A percentile compares a stretch with the other conserved stretches of the same genome.
phyloP scores from a whole-genome alignment of 192 early-diverging fungal species.

The Chytriomyces confervae region DNA sequence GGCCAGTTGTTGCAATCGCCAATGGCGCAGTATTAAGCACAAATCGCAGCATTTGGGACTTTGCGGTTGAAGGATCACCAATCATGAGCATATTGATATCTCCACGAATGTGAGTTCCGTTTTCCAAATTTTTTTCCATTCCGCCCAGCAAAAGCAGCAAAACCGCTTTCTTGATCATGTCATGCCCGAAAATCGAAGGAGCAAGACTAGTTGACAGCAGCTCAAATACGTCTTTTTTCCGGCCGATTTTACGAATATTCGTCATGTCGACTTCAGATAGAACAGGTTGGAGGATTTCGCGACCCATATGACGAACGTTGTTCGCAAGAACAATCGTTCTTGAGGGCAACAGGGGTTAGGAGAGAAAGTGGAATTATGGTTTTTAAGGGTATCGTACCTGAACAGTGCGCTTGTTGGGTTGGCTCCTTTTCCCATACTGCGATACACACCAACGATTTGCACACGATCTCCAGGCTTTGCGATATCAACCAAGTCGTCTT shows the following conservation, averaged over 20 bases:
- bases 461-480: slow-evolving; percentile 98
- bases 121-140: slow-evolving; percentile 89
- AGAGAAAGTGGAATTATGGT: neutral
- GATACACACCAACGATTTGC: slow-evolving; percentile 90
- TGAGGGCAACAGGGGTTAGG: neutral
- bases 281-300: slow-evolving; percentile 71
- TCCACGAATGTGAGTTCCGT: slow-evolving; percentile 91
- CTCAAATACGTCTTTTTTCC: slow-evolving; percentile 77
- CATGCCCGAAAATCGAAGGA: slow-evolving; percentile 72
- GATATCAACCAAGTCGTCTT: slow-evolving; percentile 94
- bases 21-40: slow-evolving; percentile 94
- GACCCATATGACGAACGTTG: slow-evolving; percentile 75
- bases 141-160: slow-evolving; percentile 91
- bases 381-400: slow-evolving; percentile 52
- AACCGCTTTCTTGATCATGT: slow-evolving; percentile 71
- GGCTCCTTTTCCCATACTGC: slow-evolving; percentile 82
- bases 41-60: slow-evolving; percentile 97
- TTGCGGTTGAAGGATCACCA: slow-evolving; percentile 98
- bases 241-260: slow-evolving; percentile 80
- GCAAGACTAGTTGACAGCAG: slow-evolving; percentile 86
- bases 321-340: slow-evolving; percentile 91
- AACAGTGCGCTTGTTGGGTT: slow-evolving; percentile 83
- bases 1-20: slow-evolving; percentile 95
- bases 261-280: slow-evolving; percentile 86
- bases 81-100: slow-evolving; percentile 99